Base-by-base conservation (phyloP, 768 basidiomycete genomes). In the Sarcodon sp. region DNA sequence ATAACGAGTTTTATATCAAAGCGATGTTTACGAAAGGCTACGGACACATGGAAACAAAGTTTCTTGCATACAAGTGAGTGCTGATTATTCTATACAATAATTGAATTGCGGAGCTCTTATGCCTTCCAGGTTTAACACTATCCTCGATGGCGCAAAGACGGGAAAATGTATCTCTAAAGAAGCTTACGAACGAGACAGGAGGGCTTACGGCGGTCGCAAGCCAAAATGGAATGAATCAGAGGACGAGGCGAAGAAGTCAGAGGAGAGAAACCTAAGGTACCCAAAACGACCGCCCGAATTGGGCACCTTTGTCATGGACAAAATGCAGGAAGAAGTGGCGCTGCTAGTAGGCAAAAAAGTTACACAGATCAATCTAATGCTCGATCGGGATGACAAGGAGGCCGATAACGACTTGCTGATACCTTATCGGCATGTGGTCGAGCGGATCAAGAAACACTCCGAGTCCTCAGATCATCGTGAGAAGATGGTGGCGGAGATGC, bases 131-230 rank as follows among this genome's bases (percentile, higher is more conserved):
- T 75, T 76, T 59, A 64, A 73, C 50, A 70, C 69, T 37, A 65
- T 75, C 9, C 69, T 85, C 1, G 82, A 85, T 54, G 73, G 75
- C 1, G 54, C 71, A 7, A 85, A 85, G 54, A 77, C 76, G 7
- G 82, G 82, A 0, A 65, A 72, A 45, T 64, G 62, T 0, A 66
- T 83, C 35, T 55, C 56, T 6, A 58, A 56, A 0, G 55, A 63
- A 0, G 56, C 66, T 12, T 58, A 66, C n/a, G 49, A 48, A 11
- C 48, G 48, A 0, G 70, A 75, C 46, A 56, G 18, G 1, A 47
- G 36, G 18, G 45, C 50, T 10, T 67, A 55, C 47, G 50, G 61
- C 1, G 52, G 53, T 6, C 55, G 61, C 0, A 46, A 51, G 1
- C 67, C 67, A 6, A 44, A 16, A 3, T 67, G 62, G 63, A 64